Percentiles rank a stretch among this genome's conserved stretches.
These are phyloP conservation scores for Populus hybrid DNA, from an alignment of 441 rosid genomes.

Conservation along the genomic window DNA sequence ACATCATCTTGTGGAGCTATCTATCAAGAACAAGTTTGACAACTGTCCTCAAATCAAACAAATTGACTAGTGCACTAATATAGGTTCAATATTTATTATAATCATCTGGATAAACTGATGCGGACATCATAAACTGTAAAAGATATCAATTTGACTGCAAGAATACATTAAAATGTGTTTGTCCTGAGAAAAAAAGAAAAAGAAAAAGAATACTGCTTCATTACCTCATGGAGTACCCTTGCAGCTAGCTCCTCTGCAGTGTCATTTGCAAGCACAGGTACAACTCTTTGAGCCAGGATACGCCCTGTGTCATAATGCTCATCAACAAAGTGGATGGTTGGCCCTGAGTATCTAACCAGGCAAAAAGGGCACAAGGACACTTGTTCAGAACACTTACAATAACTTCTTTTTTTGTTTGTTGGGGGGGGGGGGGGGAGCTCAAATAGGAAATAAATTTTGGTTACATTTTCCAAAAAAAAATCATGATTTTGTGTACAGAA, in stretches of 20 bases:
- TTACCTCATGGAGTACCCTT: constrained; percentile 72
- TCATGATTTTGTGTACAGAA: not conserved
- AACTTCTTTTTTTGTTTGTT: not conserved
- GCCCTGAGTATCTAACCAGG: constrained; percentile 65
- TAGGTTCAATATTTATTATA: not conserved
- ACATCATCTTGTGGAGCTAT: not conserved
- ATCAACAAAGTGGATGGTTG: constrained; percentile 84
- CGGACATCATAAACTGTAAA: not conserved
- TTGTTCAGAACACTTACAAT: not conserved
- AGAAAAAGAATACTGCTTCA: not conserved
- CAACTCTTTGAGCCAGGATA: constrained; percentile 76
- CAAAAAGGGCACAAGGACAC: not conserved
- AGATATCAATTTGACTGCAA: not conserved
- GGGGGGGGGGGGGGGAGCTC: not conserved
- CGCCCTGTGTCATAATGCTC: constrained; percentile 80
- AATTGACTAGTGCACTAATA: not conserved
- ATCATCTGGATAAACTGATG: not conserved
- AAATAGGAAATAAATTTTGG: not conserved
- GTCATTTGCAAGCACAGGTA: constrained; percentile 60
- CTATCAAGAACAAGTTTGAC: not conserved
- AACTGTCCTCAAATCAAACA: not conserved
- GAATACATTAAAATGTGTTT: not conserved
- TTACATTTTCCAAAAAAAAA: not conserved
- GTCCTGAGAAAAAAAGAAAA: not conserved
- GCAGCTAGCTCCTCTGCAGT: constrained; percentile 68